These are phyloP conservation scores for Naganishia antarctica DNA, from an alignment of 768 basidiomycete genomes.

Conservation along the genomic window DNA sequence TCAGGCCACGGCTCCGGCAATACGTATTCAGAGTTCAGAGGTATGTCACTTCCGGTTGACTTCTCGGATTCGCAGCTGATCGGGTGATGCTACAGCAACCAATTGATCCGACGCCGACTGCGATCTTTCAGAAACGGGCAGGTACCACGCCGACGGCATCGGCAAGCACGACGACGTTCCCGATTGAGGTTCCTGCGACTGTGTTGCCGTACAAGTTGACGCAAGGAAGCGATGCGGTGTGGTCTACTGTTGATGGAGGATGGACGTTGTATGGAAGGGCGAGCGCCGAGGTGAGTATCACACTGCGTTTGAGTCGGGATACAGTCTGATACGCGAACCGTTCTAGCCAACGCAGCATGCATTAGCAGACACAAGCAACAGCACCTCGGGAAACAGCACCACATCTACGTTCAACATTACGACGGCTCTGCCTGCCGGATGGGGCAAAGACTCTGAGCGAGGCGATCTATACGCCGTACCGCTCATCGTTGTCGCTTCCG, in stretches of 20 bases:
- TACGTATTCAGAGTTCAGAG: background rate
- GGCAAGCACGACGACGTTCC: background rate
- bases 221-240: slow-evolving; percentile 33
- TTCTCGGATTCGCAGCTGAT: background rate
- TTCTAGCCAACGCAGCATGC: slow-evolving; percentile 3
- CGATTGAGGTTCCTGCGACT: slow-evolving; percentile 25
- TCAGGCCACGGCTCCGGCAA: too few relatives aligned
- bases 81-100: background rate
- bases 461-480: slow-evolving; percentile 45
- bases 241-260: slow-evolving; percentile 22
- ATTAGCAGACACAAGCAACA: background rate
- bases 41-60: background rate
- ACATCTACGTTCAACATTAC: slow-evolving; percentile 34
- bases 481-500: slow-evolving; percentile 41
- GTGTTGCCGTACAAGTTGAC: slow-evolving; percentile 34
- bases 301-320: too few relatives aligned
- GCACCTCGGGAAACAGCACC: background rate
- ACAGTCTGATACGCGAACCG: background rate
- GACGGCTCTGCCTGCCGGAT: slow-evolving; percentile 40
- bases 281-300: slow-evolving; percentile 29
- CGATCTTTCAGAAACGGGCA: background rate
- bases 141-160: slow-evolving; percentile 5
- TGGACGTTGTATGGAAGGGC: slow-evolving; percentile 40
- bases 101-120: background rate
- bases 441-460: slow-evolving; percentile 41